Percentiles rank a stretch among this genome's conserved stretches.
phyloP scores from a whole-genome alignment of 805 yeast species.

The Torulaspora quercuum region DNA sequence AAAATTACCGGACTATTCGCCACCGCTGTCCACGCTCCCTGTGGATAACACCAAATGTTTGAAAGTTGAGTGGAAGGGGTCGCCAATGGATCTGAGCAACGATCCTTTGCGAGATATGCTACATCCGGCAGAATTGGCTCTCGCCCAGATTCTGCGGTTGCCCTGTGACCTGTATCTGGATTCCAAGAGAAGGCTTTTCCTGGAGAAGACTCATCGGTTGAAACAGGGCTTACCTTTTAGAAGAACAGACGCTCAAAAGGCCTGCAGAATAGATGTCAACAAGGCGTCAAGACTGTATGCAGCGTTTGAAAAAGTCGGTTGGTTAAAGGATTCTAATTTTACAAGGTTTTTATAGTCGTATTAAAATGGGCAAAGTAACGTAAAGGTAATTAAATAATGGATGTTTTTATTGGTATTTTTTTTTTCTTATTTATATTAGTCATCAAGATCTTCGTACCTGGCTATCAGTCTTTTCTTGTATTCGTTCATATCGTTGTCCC shows the following conservation, averaged over 20 bases:
- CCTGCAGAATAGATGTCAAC: constrained; percentile 94
- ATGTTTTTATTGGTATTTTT: constrained; percentile 6
- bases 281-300: constrained; percentile 90
- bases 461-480: constrained; percentile 26
- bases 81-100: constrained; percentile 81
- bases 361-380: not conserved
- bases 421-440: constrained; percentile 4
- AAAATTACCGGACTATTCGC: constrained; percentile 78
- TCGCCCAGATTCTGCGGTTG: constrained; percentile 85
- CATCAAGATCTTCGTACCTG: constrained; percentile 22
- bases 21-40: constrained; percentile 63
- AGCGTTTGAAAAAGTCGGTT: constrained; percentile 86
- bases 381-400: not conserved
- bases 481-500: constrained; percentile 45
- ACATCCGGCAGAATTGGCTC: constrained; percentile 85
- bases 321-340: constrained; percentile 79
- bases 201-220: constrained; percentile 79
- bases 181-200: constrained; percentile 78
- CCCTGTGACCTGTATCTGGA: constrained; percentile 82
- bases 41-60: constrained; percentile 59
- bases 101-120: constrained; percentile 72
- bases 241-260: constrained; percentile 97
- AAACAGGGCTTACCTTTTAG: constrained; percentile 74
- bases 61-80: constrained; percentile 97
- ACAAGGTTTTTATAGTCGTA: constrained; percentile 38